Evolutionary conservation across 192 early-diverging fungal genomes (phyloP), one percentile per base, ranked within the genome.

Genomic region (Podila epigama): DNA sequence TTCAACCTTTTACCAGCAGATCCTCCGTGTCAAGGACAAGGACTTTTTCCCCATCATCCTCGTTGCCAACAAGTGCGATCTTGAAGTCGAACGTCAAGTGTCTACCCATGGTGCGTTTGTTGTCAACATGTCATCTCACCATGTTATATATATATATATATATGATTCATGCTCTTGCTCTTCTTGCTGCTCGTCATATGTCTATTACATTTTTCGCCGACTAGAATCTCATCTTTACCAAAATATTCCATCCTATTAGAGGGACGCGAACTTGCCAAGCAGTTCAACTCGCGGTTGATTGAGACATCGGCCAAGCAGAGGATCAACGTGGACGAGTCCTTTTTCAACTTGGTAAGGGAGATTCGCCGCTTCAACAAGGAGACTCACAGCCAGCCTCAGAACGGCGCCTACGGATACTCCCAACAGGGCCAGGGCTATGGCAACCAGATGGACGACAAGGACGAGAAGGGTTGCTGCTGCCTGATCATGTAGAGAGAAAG

Each of bases 11-110:
- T 89, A 92, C 79, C 90, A 97, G 69, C 97, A 97, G 81, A 97
- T 98, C 61, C 83, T 88, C 60, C 89, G 95, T 31, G 97, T 98
- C n/a, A 98, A 97, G 83, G 97, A 97, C 80, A 87, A 89, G 63
- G 94, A 97, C 66, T 86, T 87, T 69, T 92, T 92, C 81, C 91
- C 93, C n/a, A 90, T 96, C 80, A 90, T 98, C 51, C 83, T 98
- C 12, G 91, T 97, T 27, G 97, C 90, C 29, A 98, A 97, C 86
- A 98, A 98, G 81, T 93, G 93, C 62, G 96, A 98, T 84, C 81
- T 91, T 58, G 88, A 88, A 33, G 71, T 71, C 32, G 94, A 97
- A 59, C 86, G 96, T 62, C 93, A 96, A 65, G 96, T 98, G 16
- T 85, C 89, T 15, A 81, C 77, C 40, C 83, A 87, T 63, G 87